Percentiles rank a stretch among this genome's conserved stretches.
Evolutionary conservation across 495 filamentous ascomycete genomes (phyloP).

Genomic region (Glonium stellatum): DNA sequence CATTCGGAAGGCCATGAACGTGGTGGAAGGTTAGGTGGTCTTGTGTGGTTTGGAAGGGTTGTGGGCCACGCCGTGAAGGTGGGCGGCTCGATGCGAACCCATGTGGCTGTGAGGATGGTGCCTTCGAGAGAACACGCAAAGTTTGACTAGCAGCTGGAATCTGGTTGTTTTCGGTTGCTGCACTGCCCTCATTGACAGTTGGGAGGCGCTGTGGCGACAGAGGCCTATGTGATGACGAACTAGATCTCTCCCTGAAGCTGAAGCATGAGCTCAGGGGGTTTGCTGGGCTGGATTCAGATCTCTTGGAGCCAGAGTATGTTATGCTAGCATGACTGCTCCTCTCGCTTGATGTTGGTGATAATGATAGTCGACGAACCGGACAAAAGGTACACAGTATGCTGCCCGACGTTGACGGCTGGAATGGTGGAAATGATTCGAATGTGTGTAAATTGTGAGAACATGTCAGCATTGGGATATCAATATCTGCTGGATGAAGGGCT

Average conservation of each 20-base stretch:
- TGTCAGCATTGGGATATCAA: background rate
- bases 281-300: background rate
- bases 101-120: too few species aligned
- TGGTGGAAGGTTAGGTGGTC: slow-evolving; percentile 1
- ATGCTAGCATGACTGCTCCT: background rate
- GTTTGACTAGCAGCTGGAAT: too few species aligned
- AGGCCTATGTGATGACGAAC: background rate
- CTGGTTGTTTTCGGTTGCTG: too few species aligned
- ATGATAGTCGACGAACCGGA: background rate
- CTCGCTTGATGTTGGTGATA: background rate
- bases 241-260: background rate
- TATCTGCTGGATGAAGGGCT: background rate
- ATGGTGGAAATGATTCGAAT: background rate
- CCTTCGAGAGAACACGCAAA: too few species aligned
- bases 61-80: too few species aligned
- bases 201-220: too few species aligned
- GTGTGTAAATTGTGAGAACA: background rate
- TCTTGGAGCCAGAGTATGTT: background rate
- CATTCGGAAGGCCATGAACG: background rate
- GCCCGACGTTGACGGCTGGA: background rate
- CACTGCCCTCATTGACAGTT: too few species aligned
- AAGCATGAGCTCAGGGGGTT: background rate
- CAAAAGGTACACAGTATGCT: background rate
- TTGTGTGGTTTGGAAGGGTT: background rate
- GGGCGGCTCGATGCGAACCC: too few species aligned